These are phyloP conservation scores for Aspergillus flavus DNA, from an alignment of 2,329 filamentous ascomycete genomes.

Conservation along the genomic window DNA sequence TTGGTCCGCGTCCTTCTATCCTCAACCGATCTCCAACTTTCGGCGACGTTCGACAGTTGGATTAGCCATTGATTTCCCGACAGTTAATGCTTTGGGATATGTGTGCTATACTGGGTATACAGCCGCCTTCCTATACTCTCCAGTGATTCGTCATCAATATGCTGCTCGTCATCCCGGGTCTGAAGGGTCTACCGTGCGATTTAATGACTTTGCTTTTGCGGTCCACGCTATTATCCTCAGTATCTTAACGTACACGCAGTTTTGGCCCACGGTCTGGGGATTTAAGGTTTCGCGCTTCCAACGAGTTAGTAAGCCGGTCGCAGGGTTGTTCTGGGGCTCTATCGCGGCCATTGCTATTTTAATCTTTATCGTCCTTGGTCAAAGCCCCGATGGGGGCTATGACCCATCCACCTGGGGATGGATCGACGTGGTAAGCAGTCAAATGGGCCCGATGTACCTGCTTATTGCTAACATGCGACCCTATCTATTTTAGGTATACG, in stretches of 20 bases:
- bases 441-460: background rate
- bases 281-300: constrained; percentile 64
- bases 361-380: constrained; percentile 45
- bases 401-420: constrained; percentile 60
- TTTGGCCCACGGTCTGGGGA: constrained; percentile 72
- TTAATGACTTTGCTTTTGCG: constrained; percentile 90
- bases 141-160: constrained; percentile 78
- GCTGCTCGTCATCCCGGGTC: constrained; percentile 73
- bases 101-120: constrained; percentile 75
- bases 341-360: constrained; percentile 49
- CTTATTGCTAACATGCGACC: constrained; percentile 2
- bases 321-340: constrained; percentile 71
- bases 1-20: constrained; percentile 92
- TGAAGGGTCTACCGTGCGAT: constrained; percentile 77
- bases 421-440: constrained; percentile 61
- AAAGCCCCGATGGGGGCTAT: constrained; percentile 46
- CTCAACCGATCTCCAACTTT: constrained; percentile 81
- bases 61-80: constrained; percentile 85
- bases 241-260: constrained; percentile 74
- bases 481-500: constrained; percentile 54
- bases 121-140: constrained; percentile 74
- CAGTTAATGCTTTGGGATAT: constrained; percentile 65
- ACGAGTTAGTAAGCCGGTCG: constrained; percentile 62
- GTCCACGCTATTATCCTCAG: constrained; percentile 76
- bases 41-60: constrained; percentile 76